Evolutionary conservation across 305 asterid genomes (phyloP).

Genomic region (Fraxinus sp.): DNA sequence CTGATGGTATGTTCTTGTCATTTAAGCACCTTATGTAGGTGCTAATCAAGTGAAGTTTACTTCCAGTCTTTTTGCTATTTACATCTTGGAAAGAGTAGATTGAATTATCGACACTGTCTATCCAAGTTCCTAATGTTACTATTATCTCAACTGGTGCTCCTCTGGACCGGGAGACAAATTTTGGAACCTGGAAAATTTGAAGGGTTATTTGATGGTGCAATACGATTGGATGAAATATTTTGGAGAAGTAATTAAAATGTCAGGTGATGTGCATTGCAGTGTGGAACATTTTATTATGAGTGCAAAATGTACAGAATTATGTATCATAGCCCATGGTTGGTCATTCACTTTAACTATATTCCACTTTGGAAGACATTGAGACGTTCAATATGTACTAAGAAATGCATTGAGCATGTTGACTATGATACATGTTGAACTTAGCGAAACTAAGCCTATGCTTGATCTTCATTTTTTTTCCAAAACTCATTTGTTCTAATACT

Average conservation of each 20-base stretch:
- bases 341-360: background rate
- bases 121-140: background rate
- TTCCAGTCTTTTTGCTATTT: slow-evolving; percentile 18
- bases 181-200: background rate
- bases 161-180: background rate
- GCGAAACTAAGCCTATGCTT: background rate
- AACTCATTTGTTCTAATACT: background rate
- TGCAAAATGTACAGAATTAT: background rate
- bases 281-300: background rate
- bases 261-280: background rate
- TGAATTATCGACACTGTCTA: background rate
- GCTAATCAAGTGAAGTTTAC: slow-evolving; percentile 1
- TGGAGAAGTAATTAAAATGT: background rate
- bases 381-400: background rate
- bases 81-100: background rate
- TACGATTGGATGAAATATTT: background rate
- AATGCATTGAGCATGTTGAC: background rate
- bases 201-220: background rate
- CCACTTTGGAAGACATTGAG: background rate
- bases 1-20: slow-evolving; percentile 50
- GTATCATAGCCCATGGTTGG: background rate
- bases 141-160: background rate
- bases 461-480: background rate
- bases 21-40: slow-evolving; percentile 14
- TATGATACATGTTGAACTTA: background rate